A percentile compares a stretch with the other conserved stretches of the same genome.
These are phyloP conservation scores for Cylindrotheca closterium DNA, from an alignment of 108 stramenopile genomes.

Conservation along the genomic window DNA sequence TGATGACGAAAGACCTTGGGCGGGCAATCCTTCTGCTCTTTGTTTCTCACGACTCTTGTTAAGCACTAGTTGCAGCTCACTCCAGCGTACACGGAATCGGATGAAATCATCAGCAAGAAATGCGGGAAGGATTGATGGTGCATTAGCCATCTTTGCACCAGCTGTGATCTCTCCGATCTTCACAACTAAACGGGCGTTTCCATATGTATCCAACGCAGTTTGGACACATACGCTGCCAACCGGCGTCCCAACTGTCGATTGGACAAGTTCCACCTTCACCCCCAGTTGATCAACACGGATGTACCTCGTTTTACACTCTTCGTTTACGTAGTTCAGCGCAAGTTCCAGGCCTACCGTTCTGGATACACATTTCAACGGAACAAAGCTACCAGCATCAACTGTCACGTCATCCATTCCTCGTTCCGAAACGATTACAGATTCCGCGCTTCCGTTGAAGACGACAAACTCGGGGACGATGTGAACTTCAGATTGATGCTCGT, in stretches of 20 bases:
- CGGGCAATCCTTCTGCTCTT: not conserved
- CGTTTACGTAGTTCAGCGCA: conserved; percentile 35
- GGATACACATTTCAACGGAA: conserved; percentile 14
- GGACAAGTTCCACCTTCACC: conserved; percentile 56
- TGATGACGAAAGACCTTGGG: not conserved
- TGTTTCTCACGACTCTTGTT: conserved; percentile 30
- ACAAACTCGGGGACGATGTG: not conserved
- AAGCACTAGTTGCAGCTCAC: conserved; percentile 70
- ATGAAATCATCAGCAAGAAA: conserved; percentile 64
- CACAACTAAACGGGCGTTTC: conserved; percentile 69
- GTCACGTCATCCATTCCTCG: conserved; percentile 21
- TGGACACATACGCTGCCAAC: conserved; percentile 81
- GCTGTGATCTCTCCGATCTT: conserved; percentile 72
- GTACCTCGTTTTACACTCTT: conserved; percentile 52
- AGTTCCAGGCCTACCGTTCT: conserved; percentile 21
- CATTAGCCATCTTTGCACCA: conserved; percentile 20
- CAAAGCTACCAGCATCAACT: conserved; percentile 26
- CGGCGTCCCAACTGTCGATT: conserved; percentile 44
- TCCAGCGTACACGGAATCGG: conserved; percentile 74
- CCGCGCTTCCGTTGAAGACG: not conserved
- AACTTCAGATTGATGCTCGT: not conserved
- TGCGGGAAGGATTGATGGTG: too few relatives aligned
- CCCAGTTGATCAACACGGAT: conserved; percentile 68
- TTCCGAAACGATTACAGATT: conserved; percentile 37
- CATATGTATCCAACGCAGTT: conserved; percentile 66